A percentile compares a stretch with the other conserved stretches of the same genome.
These are phyloP conservation scores for Pistacia atlantica DNA, from an alignment of 345 rosid genomes.

Conservation along the genomic window DNA sequence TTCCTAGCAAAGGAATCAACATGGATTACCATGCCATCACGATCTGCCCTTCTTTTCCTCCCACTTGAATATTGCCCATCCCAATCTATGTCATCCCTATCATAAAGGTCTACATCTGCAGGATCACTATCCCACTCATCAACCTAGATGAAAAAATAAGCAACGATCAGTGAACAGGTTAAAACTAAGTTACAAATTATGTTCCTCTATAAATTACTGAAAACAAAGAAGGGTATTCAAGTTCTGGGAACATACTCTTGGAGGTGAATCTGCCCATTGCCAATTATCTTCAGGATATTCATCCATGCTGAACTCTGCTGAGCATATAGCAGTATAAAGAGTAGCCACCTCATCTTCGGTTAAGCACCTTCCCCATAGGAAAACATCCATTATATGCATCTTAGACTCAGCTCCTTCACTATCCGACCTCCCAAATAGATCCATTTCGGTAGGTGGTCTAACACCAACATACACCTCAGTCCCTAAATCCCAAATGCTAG, in stretches of 20 bases:
- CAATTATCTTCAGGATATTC: slow-evolving; percentile 91
- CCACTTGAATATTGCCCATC: slow-evolving; percentile 99
- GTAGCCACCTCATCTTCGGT: slow-evolving; percentile 90
- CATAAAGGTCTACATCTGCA: slow-evolving; percentile 94
- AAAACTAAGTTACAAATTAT: slow-evolving; percentile 1
- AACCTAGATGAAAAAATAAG: slow-evolving; percentile 50
- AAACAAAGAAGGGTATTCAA: not conserved
- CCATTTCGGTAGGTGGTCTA: slow-evolving; percentile 90
- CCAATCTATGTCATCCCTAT: slow-evolving; percentile 98
- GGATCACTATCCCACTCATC: slow-evolving; percentile 99
- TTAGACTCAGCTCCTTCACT: slow-evolving; percentile 98
- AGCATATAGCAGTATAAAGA: slow-evolving; percentile 78
- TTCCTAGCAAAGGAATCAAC: slow-evolving; percentile 91
- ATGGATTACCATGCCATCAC: slow-evolving; percentile 66
- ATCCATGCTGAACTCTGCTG: slow-evolving; percentile 68
- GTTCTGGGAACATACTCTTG: slow-evolving; percentile 62
- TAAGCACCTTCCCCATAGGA: slow-evolving; percentile 96
- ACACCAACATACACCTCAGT: slow-evolving; percentile 95
- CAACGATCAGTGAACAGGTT: slow-evolving; percentile 27
- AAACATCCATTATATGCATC: slow-evolving; percentile 99
- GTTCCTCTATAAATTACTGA: slow-evolving; percentile 17
- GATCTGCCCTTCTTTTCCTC: slow-evolving; percentile 85
- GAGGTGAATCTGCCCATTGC: slow-evolving; percentile 98
- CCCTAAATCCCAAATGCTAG: slow-evolving; percentile 84
- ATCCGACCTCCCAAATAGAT: slow-evolving; percentile 98